Conservation (phyloP, 345 rosid species). For the Gossypium bickii region DNA sequence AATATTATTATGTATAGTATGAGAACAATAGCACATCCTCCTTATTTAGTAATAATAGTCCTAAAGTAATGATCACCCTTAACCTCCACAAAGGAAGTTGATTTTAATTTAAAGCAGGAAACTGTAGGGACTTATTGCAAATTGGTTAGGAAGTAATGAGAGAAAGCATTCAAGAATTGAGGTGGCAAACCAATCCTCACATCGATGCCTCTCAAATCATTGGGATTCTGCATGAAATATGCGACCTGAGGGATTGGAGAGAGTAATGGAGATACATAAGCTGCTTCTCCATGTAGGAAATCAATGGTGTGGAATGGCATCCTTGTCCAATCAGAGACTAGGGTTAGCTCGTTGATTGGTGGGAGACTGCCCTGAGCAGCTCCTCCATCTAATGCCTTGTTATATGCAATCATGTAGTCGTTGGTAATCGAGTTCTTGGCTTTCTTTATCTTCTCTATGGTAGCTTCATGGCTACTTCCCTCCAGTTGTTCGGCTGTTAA, state of each 20-base stretch:
- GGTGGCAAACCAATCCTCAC: slow-evolving; percentile 56
- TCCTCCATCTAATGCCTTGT: slow-evolving; percentile 42
- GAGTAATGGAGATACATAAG: slow-evolving; percentile 43
- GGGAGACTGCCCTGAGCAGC: slow-evolving; percentile 43
- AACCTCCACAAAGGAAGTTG: neutral
- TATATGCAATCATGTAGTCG: slow-evolving; percentile 50
- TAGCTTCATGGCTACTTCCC: slow-evolving; percentile 25
- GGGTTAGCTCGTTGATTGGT: slow-evolving; percentile 47
- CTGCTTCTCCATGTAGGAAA: slow-evolving; percentile 39
- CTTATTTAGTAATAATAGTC: neutral
- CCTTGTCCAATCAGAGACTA: slow-evolving; percentile 68
- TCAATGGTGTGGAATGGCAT: slow-evolving; percentile 56
- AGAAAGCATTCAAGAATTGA: slow-evolving; percentile 26
- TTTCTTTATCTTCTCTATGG: slow-evolving; percentile 43
- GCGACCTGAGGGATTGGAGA: slow-evolving; percentile 68
- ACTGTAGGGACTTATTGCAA: neutral
- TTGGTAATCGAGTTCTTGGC: slow-evolving; percentile 47
- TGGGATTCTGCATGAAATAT: slow-evolving; percentile 58
- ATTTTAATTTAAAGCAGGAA: neutral
- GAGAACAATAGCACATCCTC: neutral
- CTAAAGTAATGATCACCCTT: neutral
- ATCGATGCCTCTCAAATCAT: slow-evolving; percentile 37
- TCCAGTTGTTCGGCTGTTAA: slow-evolving; percentile 45
- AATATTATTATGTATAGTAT: too few species aligned
- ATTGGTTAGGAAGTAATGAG: slow-evolving; percentile 31